Evolutionary conservation across 2,329 filamentous ascomycete genomes (phyloP), one percentile per base, ranked within the genome.

Genomic region (Ascochyta koolunga): DNA sequence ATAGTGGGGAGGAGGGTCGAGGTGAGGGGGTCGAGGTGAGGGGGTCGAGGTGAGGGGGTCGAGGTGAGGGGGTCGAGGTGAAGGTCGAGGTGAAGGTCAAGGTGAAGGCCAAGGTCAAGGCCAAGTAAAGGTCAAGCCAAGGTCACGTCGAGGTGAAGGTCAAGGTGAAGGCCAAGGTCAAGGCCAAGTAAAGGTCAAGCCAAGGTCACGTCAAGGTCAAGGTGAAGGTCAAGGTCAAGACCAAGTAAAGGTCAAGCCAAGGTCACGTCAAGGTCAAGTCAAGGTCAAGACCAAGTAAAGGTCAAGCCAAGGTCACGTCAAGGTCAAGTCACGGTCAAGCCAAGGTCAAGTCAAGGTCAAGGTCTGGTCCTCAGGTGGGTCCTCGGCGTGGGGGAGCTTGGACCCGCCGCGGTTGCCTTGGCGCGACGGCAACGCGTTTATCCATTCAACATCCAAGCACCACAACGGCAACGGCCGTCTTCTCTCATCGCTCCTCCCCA

Each of bases 1-100:
- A 72, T 69, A 67, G 49, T 64, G 65, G 66, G 50, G 48, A n/a
- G 29, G 8, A 57, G 54, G 54, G n/a, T n/a, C n/a, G n/a, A n/a
- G n/a, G n/a, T 53, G 45, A 50, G 42, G 41, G 54, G 37, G n/a
- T 25, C n/a, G n/a, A 40, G 48, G 46, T 24, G 25, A 9, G 25
- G 7, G 37, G 9, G 15, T 38, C 39, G 38, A 9, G 44, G 41
- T 16, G n/a, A 39, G 47, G 22, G 19, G 16, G 35, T 35, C 25
- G 40, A 46, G 35, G n/a, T n/a, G n/a, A n/a, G n/a, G n/a, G n/a
- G n/a, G n/a, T n/a, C n/a, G 10, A 27, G 25, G 25, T 27, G 25
- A 7, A 40, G 33, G 36, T 25, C 29, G 41, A 29, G 27, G 27
- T 29, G 27, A 29, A 45, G 41, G 37, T 38, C 36, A 46, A 42